Evolutionary conservation across 2,329 filamentous ascomycete species (phyloP), one percentile per base, ranked within the genome.

Genomic region (Elsinoe necatrix): DNA sequence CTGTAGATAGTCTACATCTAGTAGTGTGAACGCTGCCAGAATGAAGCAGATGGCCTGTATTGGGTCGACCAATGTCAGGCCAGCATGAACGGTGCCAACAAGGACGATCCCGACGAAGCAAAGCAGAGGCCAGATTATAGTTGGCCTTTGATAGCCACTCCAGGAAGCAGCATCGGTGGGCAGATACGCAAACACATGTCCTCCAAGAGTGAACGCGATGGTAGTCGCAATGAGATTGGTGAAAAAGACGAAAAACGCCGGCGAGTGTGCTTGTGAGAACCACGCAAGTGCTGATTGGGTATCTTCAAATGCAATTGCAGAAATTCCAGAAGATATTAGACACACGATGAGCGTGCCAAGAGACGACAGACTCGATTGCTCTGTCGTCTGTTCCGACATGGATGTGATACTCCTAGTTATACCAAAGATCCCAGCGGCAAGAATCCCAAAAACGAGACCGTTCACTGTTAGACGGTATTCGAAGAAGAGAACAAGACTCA

Each of bases 401-500:
- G 23, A 37, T 23, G 14, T 20, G 6, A 56, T 6, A 7, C 25
- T 34, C 20, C 21, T 41, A 9, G 27, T n/a, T 5, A 56, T 31
- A 14, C 54, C 54, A 8, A 29, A 23, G 18, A 25, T 11, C 12
- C 14, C 39, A 48, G 21, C n/a, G 18, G 41, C 37, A 12, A 48
- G 21, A 9, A 56, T 56, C 1, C 51, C 42, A 54, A 55, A 51
- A 21, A 54, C 35, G 11, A 58, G 27, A 16, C 57, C 57, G 27
- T 47, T 51, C 11, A 42, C 51, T 20, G 57, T 55, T 14, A 58
- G 42, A 16, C 57, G 51, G 39, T 58, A 58, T 11, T 58, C 57
- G 41, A 48, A 47, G 43, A 48, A 56, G 6, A 58, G 31, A 4
- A 58, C 29, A 23, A 58, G 20, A 39, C 42, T 31, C 20, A 54